Evolutionary conservation across 1,284 basidiomycete species (phyloP), one percentile per base, ranked within the genome.

Genomic region (Tilletia horrida): DNA sequence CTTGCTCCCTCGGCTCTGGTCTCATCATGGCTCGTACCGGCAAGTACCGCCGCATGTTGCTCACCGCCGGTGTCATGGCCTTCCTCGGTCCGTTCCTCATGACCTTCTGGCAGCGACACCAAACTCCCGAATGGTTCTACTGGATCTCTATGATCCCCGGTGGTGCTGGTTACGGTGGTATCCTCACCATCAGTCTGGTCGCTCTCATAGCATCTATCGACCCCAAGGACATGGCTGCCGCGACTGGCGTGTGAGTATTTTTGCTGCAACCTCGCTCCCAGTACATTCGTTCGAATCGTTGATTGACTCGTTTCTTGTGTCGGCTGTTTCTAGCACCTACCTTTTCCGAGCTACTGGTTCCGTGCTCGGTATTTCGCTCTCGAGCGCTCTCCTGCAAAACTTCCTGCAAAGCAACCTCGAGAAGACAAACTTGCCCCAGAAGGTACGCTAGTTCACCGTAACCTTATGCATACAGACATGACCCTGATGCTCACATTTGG

Each of bases 261-360:
- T n/a, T 31, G 42, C 43, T 61, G n/a, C 23, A 13, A n/a, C n/a
- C 23, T 21, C n/a, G n/a, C 23, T 40, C 8, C 45, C 21, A 13
- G 35, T 52, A 40, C 45, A 21, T 42, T 45, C 44, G 4, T 25
- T 2, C 11, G 40, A 47, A 21, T 52, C 67, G 31, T 59, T 29
- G 8, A 29, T 27, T 59, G 29, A 59, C 18, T 27, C 7, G 16
- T 27, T 31, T 35, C 55, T 16, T 29, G 18, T 59, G n/a, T 18
- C 21, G 6, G 45, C 45, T 40, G 29, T 59, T 18, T 40, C 18
- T 16, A 59, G 55, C 57, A 80, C 80, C 14, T 83, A 83, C 69
- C 77, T 83, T 57, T 83, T 83, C 81, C 77, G 82, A 62, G 82
- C 82, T 4, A 82, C 79, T 14, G 82, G 82, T 45, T 80, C 78